Conservation (phyloP, 352 stramenopile genomes). For the Phytophthora sp. region DNA sequence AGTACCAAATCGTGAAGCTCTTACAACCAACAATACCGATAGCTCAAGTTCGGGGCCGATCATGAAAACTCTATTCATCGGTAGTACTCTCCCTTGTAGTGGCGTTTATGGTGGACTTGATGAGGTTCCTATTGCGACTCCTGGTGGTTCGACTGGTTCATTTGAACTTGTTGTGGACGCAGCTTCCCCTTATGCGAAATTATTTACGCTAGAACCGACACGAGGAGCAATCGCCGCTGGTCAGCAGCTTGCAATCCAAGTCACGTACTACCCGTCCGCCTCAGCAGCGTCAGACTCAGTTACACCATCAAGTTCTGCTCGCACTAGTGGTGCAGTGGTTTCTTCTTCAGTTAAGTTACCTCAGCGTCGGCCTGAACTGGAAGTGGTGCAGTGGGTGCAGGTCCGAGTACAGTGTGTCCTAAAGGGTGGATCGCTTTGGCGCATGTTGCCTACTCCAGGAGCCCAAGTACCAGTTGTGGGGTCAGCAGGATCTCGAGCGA, state of each 20-base stretch:
- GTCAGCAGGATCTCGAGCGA: constrained; percentile 11
- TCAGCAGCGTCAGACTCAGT: not conserved
- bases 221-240: constrained; percentile 64
- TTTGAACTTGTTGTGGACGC: constrained; percentile 75
- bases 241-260: constrained; percentile 58
- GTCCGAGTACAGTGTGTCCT: constrained; percentile 48
- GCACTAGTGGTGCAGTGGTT: not conserved
- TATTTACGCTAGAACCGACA: constrained; percentile 73
- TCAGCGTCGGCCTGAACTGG: constrained; percentile 32
- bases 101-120: constrained; percentile 30
- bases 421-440: constrained; percentile 49
- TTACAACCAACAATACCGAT: constrained; percentile 13
- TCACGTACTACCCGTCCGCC: constrained; percentile 56
- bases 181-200: constrained; percentile 54
- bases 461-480: not conserved
- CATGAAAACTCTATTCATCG: constrained; percentile 51
- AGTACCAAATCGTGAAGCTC: not conserved
- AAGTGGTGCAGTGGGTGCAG: constrained; percentile 50
- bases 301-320: constrained; percentile 6
- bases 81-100: constrained; percentile 44
- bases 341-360: not conserved
- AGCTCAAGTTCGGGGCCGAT: constrained; percentile 5
- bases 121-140: constrained; percentile 9
- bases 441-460: constrained; percentile 14
- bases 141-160: constrained; percentile 28